Evolutionary conservation across 1,284 basidiomycete species (phyloP), one percentile per base, ranked within the genome.

Genomic region (Ustilago cynodontis): DNA sequence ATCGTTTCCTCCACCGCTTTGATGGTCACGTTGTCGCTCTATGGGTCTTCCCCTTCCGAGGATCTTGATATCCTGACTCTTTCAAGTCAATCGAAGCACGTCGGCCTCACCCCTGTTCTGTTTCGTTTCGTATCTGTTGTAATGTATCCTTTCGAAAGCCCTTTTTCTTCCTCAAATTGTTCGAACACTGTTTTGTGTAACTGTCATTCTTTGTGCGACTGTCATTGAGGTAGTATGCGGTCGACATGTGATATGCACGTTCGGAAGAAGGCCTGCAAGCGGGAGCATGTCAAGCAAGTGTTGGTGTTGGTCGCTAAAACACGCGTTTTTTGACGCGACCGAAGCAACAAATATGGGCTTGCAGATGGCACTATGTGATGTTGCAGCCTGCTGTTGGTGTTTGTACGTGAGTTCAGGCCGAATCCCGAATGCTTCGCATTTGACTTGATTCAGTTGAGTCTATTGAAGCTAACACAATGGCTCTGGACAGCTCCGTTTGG

Each of bases 121-220:
- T 60, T 58, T 61, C 54, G 41, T 59, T 52, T 62, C 54, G 28
- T 52, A 37, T 61, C 59, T 71, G 62, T 71, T 71, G 68, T 71
- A 71, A 52, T 43, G 41, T 43, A 43, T 18, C 20, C 41, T 62
- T 55, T 58, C 53, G 59, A 60, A 62, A 53, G 35, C 41, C n/a
- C 26, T 39, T 29, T 56, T 50, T 33, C 47, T 50, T 37, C 50
- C 24, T 29, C 18, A 43, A 18, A 11, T 13, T 20, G 41, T 43
- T 14, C 20, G 20, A 20, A 20, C 41, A 20, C 11, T 22, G 18
- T n/a, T 43, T n/a, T n/a, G n/a, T n/a, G n/a, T n/a, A n/a, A n/a
- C n/a, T n/a, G n/a, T n/a, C n/a, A n/a, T n/a, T n/a, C n/a, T n/a
- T n/a, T n/a, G n/a, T n/a, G n/a, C n/a, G n/a, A n/a, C n/a, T n/a